phyloP scores from a whole-genome alignment of 192 early-diverging fungal genomes.

The Allomyces javanicus region DNA sequence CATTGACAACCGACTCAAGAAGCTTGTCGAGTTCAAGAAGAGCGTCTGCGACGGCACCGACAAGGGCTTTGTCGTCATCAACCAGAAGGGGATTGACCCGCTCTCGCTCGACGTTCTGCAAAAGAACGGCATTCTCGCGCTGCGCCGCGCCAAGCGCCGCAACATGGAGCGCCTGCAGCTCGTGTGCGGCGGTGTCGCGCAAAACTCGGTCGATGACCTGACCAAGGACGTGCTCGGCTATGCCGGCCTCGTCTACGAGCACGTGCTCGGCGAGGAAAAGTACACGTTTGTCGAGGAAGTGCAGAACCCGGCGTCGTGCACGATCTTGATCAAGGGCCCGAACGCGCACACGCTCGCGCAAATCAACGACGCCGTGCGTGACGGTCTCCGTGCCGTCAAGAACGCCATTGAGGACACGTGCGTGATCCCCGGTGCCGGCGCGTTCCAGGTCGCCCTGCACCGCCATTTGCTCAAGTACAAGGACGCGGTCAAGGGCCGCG shows the following conservation, averaged over 20 bases:
- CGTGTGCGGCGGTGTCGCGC: conserved; percentile 79
- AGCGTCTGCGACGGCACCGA: conserved; percentile 63
- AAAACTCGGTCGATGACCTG: conserved; percentile 97
- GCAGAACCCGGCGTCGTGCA: conserved; percentile 70
- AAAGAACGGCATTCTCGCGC: conserved; percentile 83
- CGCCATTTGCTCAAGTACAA: conserved; percentile 73
- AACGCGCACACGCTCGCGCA: conserved; percentile 81
- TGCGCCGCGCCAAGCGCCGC: conserved; percentile 91
- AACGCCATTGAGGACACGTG: conserved; percentile 86
- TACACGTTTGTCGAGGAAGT: conserved; percentile 98
- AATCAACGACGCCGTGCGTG: conserved; percentile 93
- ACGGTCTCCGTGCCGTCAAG: conserved; percentile 93
- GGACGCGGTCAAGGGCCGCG: conserved; percentile 69
- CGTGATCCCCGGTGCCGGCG: conserved; percentile 84
- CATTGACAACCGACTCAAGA: conserved; percentile 82
- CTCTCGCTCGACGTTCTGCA: conserved; percentile 88
- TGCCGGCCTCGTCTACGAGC: conserved; percentile 87
- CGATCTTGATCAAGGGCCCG: conserved; percentile 86
- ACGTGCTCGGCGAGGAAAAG: conserved; percentile 94
- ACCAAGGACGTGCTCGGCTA: conserved; percentile 61
- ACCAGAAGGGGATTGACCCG: conserved; percentile 99
- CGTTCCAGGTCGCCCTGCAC: conserved; percentile 81
- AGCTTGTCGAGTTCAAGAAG: conserved; percentile 94
- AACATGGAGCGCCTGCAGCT: conserved; percentile 99
- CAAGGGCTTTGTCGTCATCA: conserved; percentile 89